Evolutionary conservation across 2,329 filamentous ascomycete species (phyloP).

Genomic region (Curvularia spicifera): DNA sequence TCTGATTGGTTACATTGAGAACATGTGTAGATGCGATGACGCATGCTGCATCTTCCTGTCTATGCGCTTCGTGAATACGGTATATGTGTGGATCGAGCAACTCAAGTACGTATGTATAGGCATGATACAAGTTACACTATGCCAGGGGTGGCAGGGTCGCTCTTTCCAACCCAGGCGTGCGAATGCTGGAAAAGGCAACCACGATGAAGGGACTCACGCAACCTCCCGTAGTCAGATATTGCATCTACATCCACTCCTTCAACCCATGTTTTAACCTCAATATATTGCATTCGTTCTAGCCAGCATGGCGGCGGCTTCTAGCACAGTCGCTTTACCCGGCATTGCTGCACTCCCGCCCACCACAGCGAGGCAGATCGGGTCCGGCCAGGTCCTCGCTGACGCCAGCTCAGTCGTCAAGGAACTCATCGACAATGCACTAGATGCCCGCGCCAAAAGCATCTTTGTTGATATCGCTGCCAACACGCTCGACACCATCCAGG

Average conservation of each 20-base stretch:
- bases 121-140: not conserved
- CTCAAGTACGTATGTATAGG: not conserved
- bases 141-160: slow-evolving; percentile 12
- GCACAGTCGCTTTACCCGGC: slow-evolving; percentile 15
- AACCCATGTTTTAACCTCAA: not conserved
- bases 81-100: not conserved
- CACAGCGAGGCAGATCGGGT: slow-evolving; percentile 63
- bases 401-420: slow-evolving; percentile 73
- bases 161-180: slow-evolving; percentile 18
- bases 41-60: slow-evolving; percentile 1
- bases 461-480: slow-evolving; percentile 69
- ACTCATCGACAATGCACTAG: slow-evolving; percentile 77
- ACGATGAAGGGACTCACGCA: slow-evolving; percentile 22
- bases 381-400: slow-evolving; percentile 65
- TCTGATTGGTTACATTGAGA: slow-evolving; percentile 37
- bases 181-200: slow-evolving; percentile 23
- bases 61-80: not conserved
- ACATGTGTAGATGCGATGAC: slow-evolving; percentile 22
- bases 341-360: slow-evolving; percentile 53
- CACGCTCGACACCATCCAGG: slow-evolving; percentile 71
- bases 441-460: slow-evolving; percentile 71
- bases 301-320: slow-evolving; percentile 22
- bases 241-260: slow-evolving; percentile 3
- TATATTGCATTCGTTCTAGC: not conserved
- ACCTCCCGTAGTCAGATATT: slow-evolving; percentile 1